Conservation (phyloP, 2,329 filamentous ascomycete genomes). For the Monilinia fructigena region DNA sequence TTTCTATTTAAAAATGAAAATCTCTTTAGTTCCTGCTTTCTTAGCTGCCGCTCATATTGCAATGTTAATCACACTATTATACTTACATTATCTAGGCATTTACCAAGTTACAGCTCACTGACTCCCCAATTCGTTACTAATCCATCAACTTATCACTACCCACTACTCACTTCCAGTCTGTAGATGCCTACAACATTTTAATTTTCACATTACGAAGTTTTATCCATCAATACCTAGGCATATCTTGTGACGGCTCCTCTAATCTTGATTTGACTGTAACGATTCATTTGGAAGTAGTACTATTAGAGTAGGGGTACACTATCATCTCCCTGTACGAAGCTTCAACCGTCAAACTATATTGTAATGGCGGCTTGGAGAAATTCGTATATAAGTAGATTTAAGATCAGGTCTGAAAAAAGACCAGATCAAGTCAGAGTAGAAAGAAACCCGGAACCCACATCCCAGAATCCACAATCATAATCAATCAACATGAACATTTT, state of each 20-base stretch:
- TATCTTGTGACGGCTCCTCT: not conserved
- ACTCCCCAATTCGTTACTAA: no score
- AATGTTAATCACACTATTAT: no score
- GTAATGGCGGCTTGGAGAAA: not conserved
- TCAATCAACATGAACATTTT: no score
- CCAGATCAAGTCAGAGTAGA: not conserved
- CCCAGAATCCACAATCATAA: constrained; percentile 8
- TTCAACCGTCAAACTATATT: constrained; percentile 1
- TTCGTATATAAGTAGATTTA: not conserved
- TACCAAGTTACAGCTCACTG: no score
- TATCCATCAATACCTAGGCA: not conserved
- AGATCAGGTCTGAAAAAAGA: constrained; percentile 1
- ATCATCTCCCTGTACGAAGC: constrained; percentile 2
- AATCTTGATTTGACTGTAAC: not conserved
- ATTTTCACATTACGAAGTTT: not conserved
- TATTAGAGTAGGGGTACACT: not conserved
- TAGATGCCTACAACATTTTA: no score
- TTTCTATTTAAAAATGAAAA: no score
- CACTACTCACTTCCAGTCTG: not conserved
- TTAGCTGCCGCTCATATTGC: no score
- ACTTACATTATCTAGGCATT: no score
- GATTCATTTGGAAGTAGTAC: not conserved
- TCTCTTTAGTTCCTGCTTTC: no score
- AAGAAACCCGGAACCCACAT: not conserved
- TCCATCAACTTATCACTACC: no score